Evolutionary conservation across 75 land plant genomes (phyloP), one percentile per base, ranked within the genome.

Genomic region (Chamaecyparis obtusa): DNA sequence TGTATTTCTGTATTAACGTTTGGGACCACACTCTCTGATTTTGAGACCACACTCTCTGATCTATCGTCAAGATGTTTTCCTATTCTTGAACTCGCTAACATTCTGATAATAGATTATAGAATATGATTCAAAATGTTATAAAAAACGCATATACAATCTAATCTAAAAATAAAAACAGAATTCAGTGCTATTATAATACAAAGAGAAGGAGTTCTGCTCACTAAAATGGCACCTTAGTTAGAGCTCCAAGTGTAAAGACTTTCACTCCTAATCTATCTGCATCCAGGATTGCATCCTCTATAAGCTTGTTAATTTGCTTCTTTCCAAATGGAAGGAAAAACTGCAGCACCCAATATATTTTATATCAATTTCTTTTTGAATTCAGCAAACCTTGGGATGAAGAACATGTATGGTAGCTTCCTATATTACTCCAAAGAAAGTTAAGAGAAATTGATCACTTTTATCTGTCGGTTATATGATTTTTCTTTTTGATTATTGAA

Each of bases 271-370:
- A 32, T 37, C 84, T 71, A 82, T 91, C 85, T 57, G 92, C 92
- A 32, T 86, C 85, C 39, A 91, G 46, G 36, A 91, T 91, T 16
- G 92, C 92, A 33, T 91, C 77, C 86, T 91, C 92, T 35, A 91
- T 86, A 33, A 91, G 69, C 24, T 86, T 56, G 87, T 91, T 91
- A 57, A 91, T 90, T 74, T 82, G 77, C 51, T 88, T 41, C 67
- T 85, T 41, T 27, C 86, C 88, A 78, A 86, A 90, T 30, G 92
- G 92, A 9, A 91, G 80, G 43, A 91, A 86, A 57, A 88, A 91
- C 92, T 91, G 92, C 89, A 90, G 54, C 43, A 30, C 32, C n/a
- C 15, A 49, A 49, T 9, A 51, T 14, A 51, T 51, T 14, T 13
- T 51, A 51, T 51, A 51, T 51, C 13, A 13, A 1, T 51, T 14